A percentile compares a stretch with the other conserved stretches of the same genome.
phyloP scores from a whole-genome alignment of 2,329 filamentous ascomycete genomes.

The Stylonectria norvegica region DNA sequence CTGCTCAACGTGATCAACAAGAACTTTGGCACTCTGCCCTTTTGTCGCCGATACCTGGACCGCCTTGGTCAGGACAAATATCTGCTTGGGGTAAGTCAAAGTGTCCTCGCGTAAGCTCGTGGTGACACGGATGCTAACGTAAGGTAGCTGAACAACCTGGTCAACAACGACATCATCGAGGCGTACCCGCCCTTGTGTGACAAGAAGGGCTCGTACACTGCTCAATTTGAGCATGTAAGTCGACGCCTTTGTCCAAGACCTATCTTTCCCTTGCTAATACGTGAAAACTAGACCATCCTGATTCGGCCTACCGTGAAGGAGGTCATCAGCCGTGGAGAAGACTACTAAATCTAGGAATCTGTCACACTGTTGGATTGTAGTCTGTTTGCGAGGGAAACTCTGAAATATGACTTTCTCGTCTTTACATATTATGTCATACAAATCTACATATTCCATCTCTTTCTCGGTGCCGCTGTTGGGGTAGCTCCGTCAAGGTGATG shows the following conservation, averaged over 20 bases:
- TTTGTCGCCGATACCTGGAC: constrained; percentile 86
- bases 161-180: constrained; percentile 79
- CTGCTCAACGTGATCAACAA: constrained; percentile 88
- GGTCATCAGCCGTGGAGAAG: constrained; percentile 80
- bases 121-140: constrained; percentile 6
- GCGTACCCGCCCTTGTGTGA: constrained; percentile 86
- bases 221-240: constrained; percentile 91
- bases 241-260: not conserved
- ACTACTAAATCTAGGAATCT: constrained; percentile 58
- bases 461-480: no score
- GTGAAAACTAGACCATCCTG: constrained; percentile 61
- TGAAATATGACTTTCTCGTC: constrained; percentile 29
- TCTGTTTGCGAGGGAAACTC: constrained; percentile 20
- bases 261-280: not conserved
- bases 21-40: constrained; percentile 91
- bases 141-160: constrained; percentile 74
- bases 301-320: constrained; percentile 80
- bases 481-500: no score
- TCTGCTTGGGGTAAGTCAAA: constrained; percentile 68
- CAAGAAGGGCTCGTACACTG: constrained; percentile 91
- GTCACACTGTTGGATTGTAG: no score
- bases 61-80: constrained; percentile 94
- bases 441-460: no score
- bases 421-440: constrained; percentile 12
- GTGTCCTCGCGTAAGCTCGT: constrained; percentile 10